Percentiles rank a stretch among this genome's conserved stretches.
Conservation (phyloP, 164 flowering plant species). For the Chimonanthus praecox region DNA sequence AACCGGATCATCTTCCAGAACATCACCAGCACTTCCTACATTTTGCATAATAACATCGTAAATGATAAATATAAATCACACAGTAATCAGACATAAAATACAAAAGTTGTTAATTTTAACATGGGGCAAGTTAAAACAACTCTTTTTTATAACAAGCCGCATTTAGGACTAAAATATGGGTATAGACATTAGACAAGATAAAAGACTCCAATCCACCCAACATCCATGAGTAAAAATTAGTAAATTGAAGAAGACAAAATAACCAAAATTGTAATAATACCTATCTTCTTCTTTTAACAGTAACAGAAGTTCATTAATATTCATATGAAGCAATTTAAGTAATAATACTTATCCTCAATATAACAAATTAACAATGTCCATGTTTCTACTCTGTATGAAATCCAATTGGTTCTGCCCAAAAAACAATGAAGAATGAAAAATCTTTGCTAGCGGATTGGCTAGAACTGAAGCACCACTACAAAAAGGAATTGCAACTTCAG, state of each 20-base stretch:
- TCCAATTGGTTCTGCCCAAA: too few relatives aligned
- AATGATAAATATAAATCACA: background rate
- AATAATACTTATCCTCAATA: too few relatives aligned
- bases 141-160: background rate
- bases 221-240: background rate
- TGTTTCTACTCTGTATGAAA: too few relatives aligned
- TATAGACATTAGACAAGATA: background rate
- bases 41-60: background rate
- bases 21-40: constrained; percentile 98
- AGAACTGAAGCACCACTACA: background rate
- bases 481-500: background rate
- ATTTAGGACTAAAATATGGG: too few relatives aligned
- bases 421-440: background rate
- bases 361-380: too few relatives aligned
- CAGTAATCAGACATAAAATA: background rate
- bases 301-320: too few relatives aligned
- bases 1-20: constrained; percentile 92
- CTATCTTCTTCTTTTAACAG: too few relatives aligned
- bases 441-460: background rate
- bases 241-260: background rate
- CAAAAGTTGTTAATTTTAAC: too few relatives aligned
- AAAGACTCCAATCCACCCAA: background rate
- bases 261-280: background rate
- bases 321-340: too few relatives aligned
- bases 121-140: background rate